Conservation (phyloP, 2,329 filamentous ascomycete species). For the Epichloe sibirici region DNA sequence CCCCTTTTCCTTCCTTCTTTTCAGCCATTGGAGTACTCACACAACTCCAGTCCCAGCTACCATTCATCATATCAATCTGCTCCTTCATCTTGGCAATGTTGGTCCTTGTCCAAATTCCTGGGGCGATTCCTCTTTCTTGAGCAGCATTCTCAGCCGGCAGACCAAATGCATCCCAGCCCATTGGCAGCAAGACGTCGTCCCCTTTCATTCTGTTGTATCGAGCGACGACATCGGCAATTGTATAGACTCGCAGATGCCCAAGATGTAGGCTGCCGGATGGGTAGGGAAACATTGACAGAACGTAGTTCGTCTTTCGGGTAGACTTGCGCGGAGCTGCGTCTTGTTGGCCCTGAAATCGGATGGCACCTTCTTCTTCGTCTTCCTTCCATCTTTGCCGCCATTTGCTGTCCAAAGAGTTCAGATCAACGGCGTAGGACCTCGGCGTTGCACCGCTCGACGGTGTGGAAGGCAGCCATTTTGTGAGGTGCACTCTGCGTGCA, state of each 20-base stretch:
- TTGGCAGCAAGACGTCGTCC: conserved; percentile 67
- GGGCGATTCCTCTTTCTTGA: conserved; percentile 67
- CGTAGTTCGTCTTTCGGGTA: conserved; percentile 35
- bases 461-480: not conserved
- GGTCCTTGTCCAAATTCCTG: conserved; percentile 62
- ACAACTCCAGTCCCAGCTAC: conserved; percentile 69
- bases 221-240: conserved; percentile 76
- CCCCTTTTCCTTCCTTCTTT: not conserved
- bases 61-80: conserved; percentile 69
- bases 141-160: conserved; percentile 86
- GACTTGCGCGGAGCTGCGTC: conserved; percentile 20
- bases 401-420: conserved; percentile 34
- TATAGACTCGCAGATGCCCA: conserved; percentile 79
- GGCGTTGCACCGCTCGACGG: conserved; percentile 5
- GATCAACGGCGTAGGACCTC: conserved; percentile 32
- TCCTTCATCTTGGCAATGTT: conserved; percentile 81
- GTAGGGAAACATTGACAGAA: conserved; percentile 89
- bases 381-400: conserved; percentile 37
- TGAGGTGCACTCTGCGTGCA: not conserved
- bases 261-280: conserved; percentile 79
- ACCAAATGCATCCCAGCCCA: conserved; percentile 91
- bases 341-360: conserved; percentile 8
- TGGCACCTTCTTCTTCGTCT: conserved; percentile 10
- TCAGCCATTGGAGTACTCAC: conserved; percentile 36
- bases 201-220: conserved; percentile 66